Evolutionary conservation across 2,329 filamentous ascomycete genomes (phyloP), one percentile per base, ranked within the genome.

Genomic region (Epichloe sibirici): DNA sequence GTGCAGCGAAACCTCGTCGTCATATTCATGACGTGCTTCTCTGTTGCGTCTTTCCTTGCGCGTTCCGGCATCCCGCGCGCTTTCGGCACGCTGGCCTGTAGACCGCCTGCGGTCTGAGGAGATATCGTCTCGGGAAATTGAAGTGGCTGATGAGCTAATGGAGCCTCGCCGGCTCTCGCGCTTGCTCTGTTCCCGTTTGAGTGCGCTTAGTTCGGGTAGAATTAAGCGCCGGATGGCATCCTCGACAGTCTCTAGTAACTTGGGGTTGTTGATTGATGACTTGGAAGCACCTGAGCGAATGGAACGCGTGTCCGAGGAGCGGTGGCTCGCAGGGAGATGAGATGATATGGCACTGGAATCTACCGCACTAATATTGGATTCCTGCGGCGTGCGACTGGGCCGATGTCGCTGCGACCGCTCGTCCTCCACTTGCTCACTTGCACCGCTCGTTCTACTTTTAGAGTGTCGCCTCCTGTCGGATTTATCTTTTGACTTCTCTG

Each of bases 201-300:
- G 74, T 9, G 90, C 88, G 60, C 89, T 91, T 45, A 98, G 75
- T 67, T 98, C 91, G 0, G 93, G 93, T 3, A 98, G 71, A 51
- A 96, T 95, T 48, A 95, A 76, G 48, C 90, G 81, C 57, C 89
- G 84, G 62, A 96, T 95, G 13, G 90, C 90, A 69, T 95, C 90
- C 69, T 96, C 90, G 3, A 96, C 90, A 0, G 90, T 93, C 62
- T 93, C 88, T 2, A 96, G 77, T 2, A 96, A 72, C 64, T 89
- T 93, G 0, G 90, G 90, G 62, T 96, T 95, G 69, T 94, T 95
- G 65, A 94, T 88, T 0, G 88, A 91, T 3, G 88, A 88, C 51
- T 77, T 80, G 31, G 78, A 81, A 25, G 68, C 68, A 7, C 69
- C 71, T 0, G 75, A 77, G 52, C 71, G 73, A 55, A 73, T 66